Conservation (phyloP, 306 rosid genomes). For the Pterocarpus macrocarpus region DNA sequence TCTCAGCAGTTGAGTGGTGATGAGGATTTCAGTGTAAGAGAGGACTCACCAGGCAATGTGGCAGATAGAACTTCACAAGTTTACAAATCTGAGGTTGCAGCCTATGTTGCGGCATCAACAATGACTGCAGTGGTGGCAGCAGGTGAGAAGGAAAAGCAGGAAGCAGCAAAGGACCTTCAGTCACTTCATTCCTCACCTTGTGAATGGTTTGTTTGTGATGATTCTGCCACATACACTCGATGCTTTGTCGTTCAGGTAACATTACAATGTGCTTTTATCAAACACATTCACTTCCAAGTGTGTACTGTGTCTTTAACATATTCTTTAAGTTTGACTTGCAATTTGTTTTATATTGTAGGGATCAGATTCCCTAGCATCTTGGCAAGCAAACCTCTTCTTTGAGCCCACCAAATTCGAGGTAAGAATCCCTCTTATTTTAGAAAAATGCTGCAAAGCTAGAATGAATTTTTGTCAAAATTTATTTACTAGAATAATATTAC, state of each 20-base stretch:
- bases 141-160: conserved; percentile 79
- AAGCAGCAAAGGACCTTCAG: conserved; percentile 82
- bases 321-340: background rate
- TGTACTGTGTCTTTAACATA: background rate
- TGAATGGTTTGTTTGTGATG: conserved; percentile 96
- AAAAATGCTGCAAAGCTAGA: background rate
- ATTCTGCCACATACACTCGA: conserved; percentile 73
- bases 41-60: conserved; percentile 38
- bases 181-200: conserved; percentile 90
- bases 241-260: conserved; percentile 92
- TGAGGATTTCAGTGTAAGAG: conserved; percentile 34
- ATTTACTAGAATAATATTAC: no score
- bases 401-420: conserved; percentile 98
- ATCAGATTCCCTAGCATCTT: conserved; percentile 87
- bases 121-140: conserved; percentile 92
- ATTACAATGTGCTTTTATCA: background rate
- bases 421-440: conserved; percentile 3
- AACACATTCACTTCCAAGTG: background rate
- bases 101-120: conserved; percentile 80
- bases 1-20: conserved; percentile 43
- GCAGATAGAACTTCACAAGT: conserved; percentile 53
- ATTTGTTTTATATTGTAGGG: conserved; percentile 65
- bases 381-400: conserved; percentile 95
- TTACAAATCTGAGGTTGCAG: conserved; percentile 83
- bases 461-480: background rate